A percentile compares a stretch with the other conserved stretches of the same genome.
These are phyloP conservation scores for Rosellinia necatrix DNA, from an alignment of 2,329 filamentous ascomycete species.

Conservation along the genomic window DNA sequence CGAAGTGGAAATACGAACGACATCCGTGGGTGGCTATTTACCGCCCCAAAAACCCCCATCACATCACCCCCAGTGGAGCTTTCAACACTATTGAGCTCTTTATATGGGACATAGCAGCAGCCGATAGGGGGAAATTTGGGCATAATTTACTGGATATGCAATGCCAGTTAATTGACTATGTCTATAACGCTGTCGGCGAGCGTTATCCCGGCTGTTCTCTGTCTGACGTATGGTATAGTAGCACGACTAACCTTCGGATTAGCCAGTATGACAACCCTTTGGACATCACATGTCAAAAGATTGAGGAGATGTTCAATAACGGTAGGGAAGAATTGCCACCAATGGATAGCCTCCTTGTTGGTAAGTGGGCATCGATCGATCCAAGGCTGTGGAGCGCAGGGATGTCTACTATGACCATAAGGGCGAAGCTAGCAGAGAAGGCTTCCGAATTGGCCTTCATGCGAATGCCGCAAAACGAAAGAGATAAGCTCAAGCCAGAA, in stretches of 20 bases:
- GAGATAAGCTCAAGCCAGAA: slow-evolving; percentile 33
- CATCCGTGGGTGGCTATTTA: slow-evolving; percentile 58
- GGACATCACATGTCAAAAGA: slow-evolving; percentile 48
- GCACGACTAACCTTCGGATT: slow-evolving; percentile 34
- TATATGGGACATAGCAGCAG: slow-evolving; percentile 56
- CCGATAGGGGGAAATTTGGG: slow-evolving; percentile 27
- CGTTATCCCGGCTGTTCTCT: slow-evolving; percentile 45
- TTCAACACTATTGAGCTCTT: slow-evolving; percentile 52
- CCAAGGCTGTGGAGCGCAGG: slow-evolving; percentile 26
- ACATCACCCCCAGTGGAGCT: slow-evolving; percentile 8
- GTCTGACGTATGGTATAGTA: slow-evolving; percentile 51
- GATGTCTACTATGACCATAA: slow-evolving; percentile 13
- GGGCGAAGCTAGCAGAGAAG: not conserved
- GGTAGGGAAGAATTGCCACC: slow-evolving; percentile 46
- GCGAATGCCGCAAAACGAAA: slow-evolving; percentile 32
- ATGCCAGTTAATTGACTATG: slow-evolving; percentile 46
- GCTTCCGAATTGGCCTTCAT: slow-evolving; percentile 5
- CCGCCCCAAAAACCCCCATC: slow-evolving; percentile 49
- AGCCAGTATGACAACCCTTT: slow-evolving; percentile 42
- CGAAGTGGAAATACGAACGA: slow-evolving; percentile 36
- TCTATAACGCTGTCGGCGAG: slow-evolving; percentile 39
- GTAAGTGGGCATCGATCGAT: slow-evolving; percentile 45
- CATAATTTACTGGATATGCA: slow-evolving; percentile 50
- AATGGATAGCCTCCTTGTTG: slow-evolving; percentile 33
- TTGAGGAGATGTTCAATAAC: slow-evolving; percentile 43